phyloP scores from a whole-genome alignment of 2,329 filamentous ascomycete genomes.

The Clathrospora elynae region DNA sequence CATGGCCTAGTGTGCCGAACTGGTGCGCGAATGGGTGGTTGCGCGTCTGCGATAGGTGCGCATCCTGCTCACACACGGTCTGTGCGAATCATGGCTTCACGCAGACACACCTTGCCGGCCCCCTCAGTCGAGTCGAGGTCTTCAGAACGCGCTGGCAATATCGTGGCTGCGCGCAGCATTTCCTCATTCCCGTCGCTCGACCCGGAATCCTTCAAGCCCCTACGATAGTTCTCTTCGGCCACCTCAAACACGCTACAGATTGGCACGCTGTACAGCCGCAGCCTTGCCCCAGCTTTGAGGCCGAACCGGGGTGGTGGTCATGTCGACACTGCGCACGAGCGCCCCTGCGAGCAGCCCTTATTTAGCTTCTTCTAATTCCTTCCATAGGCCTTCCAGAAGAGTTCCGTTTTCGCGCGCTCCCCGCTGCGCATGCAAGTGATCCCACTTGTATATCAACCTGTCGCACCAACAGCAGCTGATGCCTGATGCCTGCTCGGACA shows the following conservation, averaged over 20 bases:
- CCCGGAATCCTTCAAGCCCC: slow-evolving; percentile 2
- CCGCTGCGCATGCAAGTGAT: slow-evolving; percentile 44
- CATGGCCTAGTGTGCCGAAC: slow-evolving; percentile 28
- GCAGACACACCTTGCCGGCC: slow-evolving; percentile 13
- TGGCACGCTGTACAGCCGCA: slow-evolving; percentile 37
- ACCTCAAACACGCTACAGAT: slow-evolving; percentile 41
- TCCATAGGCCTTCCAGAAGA: slow-evolving; percentile 47
- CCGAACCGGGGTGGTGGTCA: slow-evolving; percentile 33
- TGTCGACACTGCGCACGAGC: slow-evolving; percentile 38
- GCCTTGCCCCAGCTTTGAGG: slow-evolving; percentile 47
- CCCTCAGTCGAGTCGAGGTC: slow-evolving; percentile 1
- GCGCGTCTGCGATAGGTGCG: slow-evolving; percentile 30
- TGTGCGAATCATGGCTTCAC: slow-evolving; percentile 25
- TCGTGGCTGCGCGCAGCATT: background rate
- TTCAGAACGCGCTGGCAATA: background rate
- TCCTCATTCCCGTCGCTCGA: slow-evolving; percentile 1
- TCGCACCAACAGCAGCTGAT: slow-evolving; percentile 44
- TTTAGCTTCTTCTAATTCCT: slow-evolving; percentile 41
- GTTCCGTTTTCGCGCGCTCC: slow-evolving; percentile 43
- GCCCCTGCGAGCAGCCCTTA: slow-evolving; percentile 32
- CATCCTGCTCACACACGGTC: slow-evolving; percentile 14
- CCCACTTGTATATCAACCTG: slow-evolving; percentile 39
- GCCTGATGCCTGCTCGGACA: slow-evolving; percentile 39
- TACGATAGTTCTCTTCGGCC: slow-evolving; percentile 4
- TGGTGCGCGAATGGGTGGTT: slow-evolving; percentile 24